These are phyloP conservation scores for Punctularia strigosozonata DNA, from an alignment of 768 basidiomycete species.

Conservation along the genomic window DNA sequence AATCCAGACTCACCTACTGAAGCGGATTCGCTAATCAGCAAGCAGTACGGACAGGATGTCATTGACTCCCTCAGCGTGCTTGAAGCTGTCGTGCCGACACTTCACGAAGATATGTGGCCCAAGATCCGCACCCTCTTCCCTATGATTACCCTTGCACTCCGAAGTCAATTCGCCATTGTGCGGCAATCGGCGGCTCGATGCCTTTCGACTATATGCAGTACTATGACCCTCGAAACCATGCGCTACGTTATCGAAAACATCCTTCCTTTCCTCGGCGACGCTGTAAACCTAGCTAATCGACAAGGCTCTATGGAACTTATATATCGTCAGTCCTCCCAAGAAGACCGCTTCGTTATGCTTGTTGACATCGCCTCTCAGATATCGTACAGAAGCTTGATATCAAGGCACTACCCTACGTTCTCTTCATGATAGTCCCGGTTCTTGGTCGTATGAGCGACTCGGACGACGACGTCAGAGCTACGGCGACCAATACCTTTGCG, in stretches of 20 bases:
- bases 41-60: conserved; percentile 75
- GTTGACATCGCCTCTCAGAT: conserved; percentile 33
- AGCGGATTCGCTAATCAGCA: conserved; percentile 56
- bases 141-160: conserved; percentile 62
- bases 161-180: conserved; percentile 81
- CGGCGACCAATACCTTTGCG: conserved; percentile 96
- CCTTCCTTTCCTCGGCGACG: conserved; percentile 74
- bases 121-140: conserved; percentile 68
- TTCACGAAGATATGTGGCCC: conserved; percentile 59
- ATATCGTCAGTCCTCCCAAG: conserved; percentile 55
- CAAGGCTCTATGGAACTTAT: conserved; percentile 88
- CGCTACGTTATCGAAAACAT: conserved; percentile 77
- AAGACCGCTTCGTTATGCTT: not conserved
- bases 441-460: conserved; percentile 95
- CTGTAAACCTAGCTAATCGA: conserved; percentile 57
- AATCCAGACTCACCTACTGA: conserved; percentile 38
- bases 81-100: conserved; percentile 65
- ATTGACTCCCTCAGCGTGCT: conserved; percentile 89
- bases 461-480: conserved; percentile 83
- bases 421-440: conserved; percentile 93
- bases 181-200: conserved; percentile 80
- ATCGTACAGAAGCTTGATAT: conserved; percentile 87
- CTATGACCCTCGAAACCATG: conserved; percentile 82
- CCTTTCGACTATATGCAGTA: conserved; percentile 79
- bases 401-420: conserved; percentile 91